Evolutionary conservation across 176 grass and related monocot genomes (phyloP), one percentile per base, ranked within the genome.

Genomic region (Phyllostachys edulis): DNA sequence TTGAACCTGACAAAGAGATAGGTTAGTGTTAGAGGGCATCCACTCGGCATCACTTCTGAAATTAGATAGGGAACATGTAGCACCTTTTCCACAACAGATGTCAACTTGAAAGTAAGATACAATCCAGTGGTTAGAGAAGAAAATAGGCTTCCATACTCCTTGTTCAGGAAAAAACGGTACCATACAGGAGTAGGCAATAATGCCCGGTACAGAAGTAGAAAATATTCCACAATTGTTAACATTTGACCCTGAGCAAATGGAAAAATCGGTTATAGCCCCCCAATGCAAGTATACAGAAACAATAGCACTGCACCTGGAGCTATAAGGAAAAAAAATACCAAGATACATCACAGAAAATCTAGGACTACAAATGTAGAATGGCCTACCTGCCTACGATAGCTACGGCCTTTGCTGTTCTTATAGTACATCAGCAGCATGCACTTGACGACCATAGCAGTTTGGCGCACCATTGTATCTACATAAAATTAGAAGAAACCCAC

Each of bases 81-180:
- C 61, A 99, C 96, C 90, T 99, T 99, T 82, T 99, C 96, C 71
- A 99, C 91, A 72, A 99, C 96, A 86, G 96, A 99, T 85, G 96
- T 94, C 78, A 99, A 80, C 84, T 99, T 99, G 90, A 99, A 99
- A 88, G 96, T 99, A 86, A 99, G 96, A 84, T 99, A 99, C 24
- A 99, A 71, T 40, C 96, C 96, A 6, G 96, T 99, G 63, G 93
- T 99, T 75, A 99, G 85, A 78, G 96, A 99, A 32, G 96, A 99
- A 87, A 99, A 96, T 27, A 99, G 88, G 86, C 96, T 99, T 32
- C 96, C 96, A 77, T 99, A 99, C 86, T 99, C 96, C 88, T 99
- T 99, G 88, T 99, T 99, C 46, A 99, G 71, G 71, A 99, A 99
- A 85, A 99, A 99, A 4, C 96, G 93, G 73, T 99, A 99, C 96